A percentile compares a stretch with the other conserved stretches of the same genome.
Evolutionary conservation across 371 early-diverging fungal genomes (phyloP).

Genomic region (Actinomortierella ambigua): DNA sequence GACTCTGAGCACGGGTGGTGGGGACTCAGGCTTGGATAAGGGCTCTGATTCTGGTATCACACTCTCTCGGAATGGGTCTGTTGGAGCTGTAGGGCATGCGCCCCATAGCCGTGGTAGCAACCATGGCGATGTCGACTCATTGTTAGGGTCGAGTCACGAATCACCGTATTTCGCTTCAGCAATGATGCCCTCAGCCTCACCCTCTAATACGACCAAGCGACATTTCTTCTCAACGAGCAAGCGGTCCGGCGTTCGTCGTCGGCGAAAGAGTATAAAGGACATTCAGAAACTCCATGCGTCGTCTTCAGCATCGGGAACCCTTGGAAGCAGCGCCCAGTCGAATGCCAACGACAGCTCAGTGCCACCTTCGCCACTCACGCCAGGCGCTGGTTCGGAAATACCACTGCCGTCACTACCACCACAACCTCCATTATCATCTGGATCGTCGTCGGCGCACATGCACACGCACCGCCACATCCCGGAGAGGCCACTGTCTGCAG

Average conservation of each 20-base stretch:
- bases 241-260: conserved; percentile 30
- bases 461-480: conserved; percentile 9
- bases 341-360: too few species aligned
- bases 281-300: not conserved
- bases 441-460: not conserved
- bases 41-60: not conserved
- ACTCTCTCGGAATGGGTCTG: too few species aligned
- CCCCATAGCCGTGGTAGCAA: too few species aligned
- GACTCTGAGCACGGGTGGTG: conserved; percentile 15
- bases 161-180: conserved; percentile 19
- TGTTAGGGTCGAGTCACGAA: conserved; percentile 9
- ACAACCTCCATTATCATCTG: too few species aligned
- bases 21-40: not conserved
- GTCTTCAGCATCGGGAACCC: too few species aligned
- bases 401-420: too few species aligned
- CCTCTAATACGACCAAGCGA: conserved; percentile 21
- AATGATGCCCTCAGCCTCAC: conserved; percentile 19
- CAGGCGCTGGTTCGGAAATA: too few species aligned
- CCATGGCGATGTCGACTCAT: too few species aligned
- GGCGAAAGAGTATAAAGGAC: conserved; percentile 36
- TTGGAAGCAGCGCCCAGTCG: too few species aligned
- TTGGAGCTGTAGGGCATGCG: too few species aligned
- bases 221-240: conserved; percentile 34
- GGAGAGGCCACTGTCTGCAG: conserved; percentile 17
- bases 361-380: too few species aligned